phyloP scores from a whole-genome alignment of 2,329 filamentous ascomycete species.

The Penicillium sp. region DNA sequence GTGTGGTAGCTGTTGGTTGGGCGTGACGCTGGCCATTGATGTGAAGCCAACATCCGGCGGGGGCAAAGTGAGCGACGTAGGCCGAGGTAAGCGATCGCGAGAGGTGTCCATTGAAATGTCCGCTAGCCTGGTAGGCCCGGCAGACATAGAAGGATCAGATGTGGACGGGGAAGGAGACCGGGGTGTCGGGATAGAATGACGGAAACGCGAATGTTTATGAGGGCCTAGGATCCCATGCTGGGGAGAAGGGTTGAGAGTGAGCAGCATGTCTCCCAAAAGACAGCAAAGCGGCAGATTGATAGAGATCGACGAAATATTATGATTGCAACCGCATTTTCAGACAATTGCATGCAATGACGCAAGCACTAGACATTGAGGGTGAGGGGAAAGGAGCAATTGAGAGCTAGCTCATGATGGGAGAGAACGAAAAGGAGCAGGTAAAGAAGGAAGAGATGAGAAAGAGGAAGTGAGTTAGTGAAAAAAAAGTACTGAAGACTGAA shows the following conservation, averaged over 20 bases:
- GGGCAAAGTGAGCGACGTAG: conserved; percentile 68
- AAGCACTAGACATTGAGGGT: conserved; percentile 7
- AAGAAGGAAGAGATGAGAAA: background rate
- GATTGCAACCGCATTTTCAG: conserved; percentile 17
- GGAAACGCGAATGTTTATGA: conserved; percentile 55
- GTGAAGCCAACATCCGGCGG: conserved; percentile 40
- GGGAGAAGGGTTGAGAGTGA: conserved; percentile 56
- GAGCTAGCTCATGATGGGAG: background rate
- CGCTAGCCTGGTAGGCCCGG: conserved; percentile 41
- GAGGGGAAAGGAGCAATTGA: background rate
- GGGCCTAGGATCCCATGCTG: conserved; percentile 53
- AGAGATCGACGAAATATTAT: conserved; percentile 13
- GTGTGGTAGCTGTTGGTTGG: conserved; percentile 60
- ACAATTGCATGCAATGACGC: conserved; percentile 6
- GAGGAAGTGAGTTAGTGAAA: conserved; percentile 6
- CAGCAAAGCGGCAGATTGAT: conserved; percentile 9
- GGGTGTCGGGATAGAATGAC: conserved; percentile 47
- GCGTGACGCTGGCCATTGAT: conserved; percentile 45
- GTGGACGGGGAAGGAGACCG: conserved; percentile 40
- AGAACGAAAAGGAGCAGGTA: background rate
- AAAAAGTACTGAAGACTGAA: conserved; percentile 13
- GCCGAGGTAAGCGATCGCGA: conserved; percentile 71
- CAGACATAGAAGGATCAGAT: conserved; percentile 36
- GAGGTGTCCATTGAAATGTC: conserved; percentile 68
- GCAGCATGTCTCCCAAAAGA: conserved; percentile 48